These are phyloP conservation scores for Naematelia aurantialba DNA, from an alignment of 768 basidiomycete species.

Conservation along the genomic window DNA sequence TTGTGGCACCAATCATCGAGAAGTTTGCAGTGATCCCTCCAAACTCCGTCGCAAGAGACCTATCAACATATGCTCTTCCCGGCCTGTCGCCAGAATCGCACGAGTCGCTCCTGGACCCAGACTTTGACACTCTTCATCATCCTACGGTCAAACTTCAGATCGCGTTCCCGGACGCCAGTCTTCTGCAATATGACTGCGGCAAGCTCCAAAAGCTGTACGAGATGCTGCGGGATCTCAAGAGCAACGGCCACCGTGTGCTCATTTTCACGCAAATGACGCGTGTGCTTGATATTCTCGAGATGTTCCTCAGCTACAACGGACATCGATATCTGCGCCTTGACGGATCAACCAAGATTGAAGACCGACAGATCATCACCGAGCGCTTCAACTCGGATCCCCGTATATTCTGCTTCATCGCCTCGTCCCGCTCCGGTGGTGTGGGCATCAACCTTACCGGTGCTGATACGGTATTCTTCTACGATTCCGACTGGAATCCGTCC, in stretches of 20 bases:
- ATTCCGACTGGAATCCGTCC: conserved; percentile 54
- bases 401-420: conserved; percentile 54
- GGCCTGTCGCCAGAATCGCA: conserved; percentile 49
- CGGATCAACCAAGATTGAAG: conserved; percentile 91
- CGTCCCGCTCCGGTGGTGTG: conserved; percentile 58
- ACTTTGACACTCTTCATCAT: conserved; percentile 70
- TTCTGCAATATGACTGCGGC: conserved; percentile 93
- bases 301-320: conserved; percentile 86
- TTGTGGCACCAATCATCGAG: conserved; percentile 59
- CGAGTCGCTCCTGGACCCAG: conserved; percentile 46
- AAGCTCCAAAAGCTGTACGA: conserved; percentile 81
- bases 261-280: conserved; percentile 98
- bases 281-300: conserved; percentile 88
- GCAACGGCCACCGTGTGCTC: conserved; percentile 79
- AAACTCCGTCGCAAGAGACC: conserved; percentile 67
- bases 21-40: conserved; percentile 79
- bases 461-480: conserved; percentile 54
- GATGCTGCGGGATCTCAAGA: conserved; percentile 76
- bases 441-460: conserved; percentile 74
- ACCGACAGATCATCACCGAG: conserved; percentile 59
- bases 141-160: conserved; percentile 80
- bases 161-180: conserved; percentile 82
- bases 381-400: conserved; percentile 53
- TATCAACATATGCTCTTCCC: conserved; percentile 63
- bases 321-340: conserved; percentile 91